Percentiles rank a stretch among this genome's conserved stretches.
These are phyloP conservation scores for Prasinococcaceae sp. DNA, from an alignment of 139 green algal species.

Conservation along the genomic window DNA sequence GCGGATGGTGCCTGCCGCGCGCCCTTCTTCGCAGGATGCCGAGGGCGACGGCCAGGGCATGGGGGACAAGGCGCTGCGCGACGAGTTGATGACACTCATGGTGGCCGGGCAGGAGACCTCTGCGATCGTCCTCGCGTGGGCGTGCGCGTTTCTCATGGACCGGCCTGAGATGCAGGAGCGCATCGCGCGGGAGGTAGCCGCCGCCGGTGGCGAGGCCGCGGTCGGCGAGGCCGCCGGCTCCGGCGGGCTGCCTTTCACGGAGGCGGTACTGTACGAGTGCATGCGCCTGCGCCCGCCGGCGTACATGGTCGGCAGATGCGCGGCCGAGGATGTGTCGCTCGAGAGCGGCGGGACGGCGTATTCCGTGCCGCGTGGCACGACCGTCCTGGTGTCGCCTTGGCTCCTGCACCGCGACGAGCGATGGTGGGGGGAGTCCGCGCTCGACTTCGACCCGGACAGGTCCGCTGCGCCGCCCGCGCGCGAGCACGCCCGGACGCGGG, in stretches of 20 bases:
- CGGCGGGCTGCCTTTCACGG: constrained; percentile 33
- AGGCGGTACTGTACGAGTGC: constrained; percentile 59
- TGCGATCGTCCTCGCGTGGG: constrained; percentile 70
- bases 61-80: constrained; percentile 42
- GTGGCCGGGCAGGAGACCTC: constrained; percentile 65
- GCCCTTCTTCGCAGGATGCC: background rate
- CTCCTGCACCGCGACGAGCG: constrained; percentile 54
- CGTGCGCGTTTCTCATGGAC: constrained; percentile 44
- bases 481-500: too few relatives aligned
- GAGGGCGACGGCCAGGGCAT: constrained; percentile 36
- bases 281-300: constrained; percentile 67
- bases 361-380: constrained; percentile 39
- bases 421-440: constrained; percentile 26
- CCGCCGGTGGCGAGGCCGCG: constrained; percentile 1
- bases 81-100: constrained; percentile 48
- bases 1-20: too few relatives aligned
- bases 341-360: background rate
- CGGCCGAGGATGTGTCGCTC: constrained; percentile 20
- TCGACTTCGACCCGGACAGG: constrained; percentile 23
- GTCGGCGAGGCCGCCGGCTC: constrained; percentile 13
- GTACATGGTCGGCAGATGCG: constrained; percentile 74
- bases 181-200: constrained; percentile 26
- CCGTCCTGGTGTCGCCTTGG: constrained; percentile 57
- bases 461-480: too few relatives aligned
- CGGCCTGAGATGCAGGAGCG: constrained; percentile 37